These are phyloP conservation scores for Kurtzmaniella quercitrusa DNA, from an alignment of 1,139 yeast genomes.

Conservation along the genomic window DNA sequence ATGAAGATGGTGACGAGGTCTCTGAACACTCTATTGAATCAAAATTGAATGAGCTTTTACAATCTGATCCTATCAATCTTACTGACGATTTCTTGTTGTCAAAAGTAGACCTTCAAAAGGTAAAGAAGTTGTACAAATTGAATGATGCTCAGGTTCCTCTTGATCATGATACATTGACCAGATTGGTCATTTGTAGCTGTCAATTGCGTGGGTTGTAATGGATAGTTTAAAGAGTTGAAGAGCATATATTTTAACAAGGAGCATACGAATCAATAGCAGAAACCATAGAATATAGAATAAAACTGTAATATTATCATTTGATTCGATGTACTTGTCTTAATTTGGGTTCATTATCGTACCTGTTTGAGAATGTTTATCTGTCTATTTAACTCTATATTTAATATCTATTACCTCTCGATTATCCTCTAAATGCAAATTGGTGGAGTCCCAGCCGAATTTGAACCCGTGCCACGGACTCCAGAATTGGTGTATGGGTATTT, in stretches of 20 bases:
- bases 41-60: slow-evolving; percentile 16
- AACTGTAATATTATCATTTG: too few species aligned
- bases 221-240: too few species aligned
- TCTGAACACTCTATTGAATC: slow-evolving; percentile 10
- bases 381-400: too few species aligned
- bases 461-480: not conserved
- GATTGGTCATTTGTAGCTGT: slow-evolving; percentile 38
- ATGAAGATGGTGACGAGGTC: slow-evolving; percentile 8
- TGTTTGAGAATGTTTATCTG: too few species aligned
- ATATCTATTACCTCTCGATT: not conserved
- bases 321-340: too few species aligned
- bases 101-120: slow-evolving; percentile 23
- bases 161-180: slow-evolving; percentile 25
- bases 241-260: too few species aligned
- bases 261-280: not conserved
- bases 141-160: slow-evolving; percentile 23
- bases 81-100: slow-evolving; percentile 22
- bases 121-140: slow-evolving; percentile 37
- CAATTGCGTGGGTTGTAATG: slow-evolving; percentile 27
- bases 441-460: slow-evolving; percentile 6
- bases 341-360: too few species aligned
- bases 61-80: slow-evolving; percentile 12
- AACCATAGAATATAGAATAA: too few species aligned
- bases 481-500: not conserved
- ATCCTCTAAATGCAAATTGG: slow-evolving; percentile 19